Evolutionary conservation across 1,284 basidiomycete species (phyloP).

Genomic region (Phylloboletellus chloephorus): DNA sequence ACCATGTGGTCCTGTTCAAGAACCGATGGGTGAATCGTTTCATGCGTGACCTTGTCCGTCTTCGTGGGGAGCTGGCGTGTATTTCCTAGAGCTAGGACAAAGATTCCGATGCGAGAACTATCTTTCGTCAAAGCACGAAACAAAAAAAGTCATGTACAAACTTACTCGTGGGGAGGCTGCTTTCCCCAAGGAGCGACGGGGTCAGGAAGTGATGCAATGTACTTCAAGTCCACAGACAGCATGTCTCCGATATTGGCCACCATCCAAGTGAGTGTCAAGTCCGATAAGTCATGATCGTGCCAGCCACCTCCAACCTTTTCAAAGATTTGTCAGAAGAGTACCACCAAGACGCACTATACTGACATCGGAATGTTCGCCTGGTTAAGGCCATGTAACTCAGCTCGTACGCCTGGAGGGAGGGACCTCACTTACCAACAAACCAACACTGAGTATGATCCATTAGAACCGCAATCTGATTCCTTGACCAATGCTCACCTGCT

Average conservation of each 20-base stretch:
- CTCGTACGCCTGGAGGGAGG: neutral
- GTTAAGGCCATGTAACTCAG: constrained; percentile 2
- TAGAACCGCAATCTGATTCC: constrained; percentile 1
- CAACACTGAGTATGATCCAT: constrained; percentile 44
- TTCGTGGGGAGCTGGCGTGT: constrained; percentile 46
- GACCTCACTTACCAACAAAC: constrained; percentile 50
- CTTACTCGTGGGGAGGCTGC: constrained; percentile 57
- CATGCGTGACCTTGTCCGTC: constrained; percentile 46
- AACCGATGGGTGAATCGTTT: constrained; percentile 59
- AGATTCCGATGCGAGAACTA: constrained; percentile 53
- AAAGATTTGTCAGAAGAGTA: constrained; percentile 3
- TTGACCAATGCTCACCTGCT: constrained; percentile 42
- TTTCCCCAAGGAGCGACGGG: constrained; percentile 57
- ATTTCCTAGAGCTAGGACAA: constrained; percentile 38
- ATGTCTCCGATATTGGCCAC: constrained; percentile 51
- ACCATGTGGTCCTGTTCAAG: constrained; percentile 39
- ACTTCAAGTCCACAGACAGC: constrained; percentile 51
- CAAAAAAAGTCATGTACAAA: neutral
- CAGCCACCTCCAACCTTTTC: constrained; percentile 64
- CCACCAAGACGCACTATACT: constrained; percentile 12
- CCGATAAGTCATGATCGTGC: constrained; percentile 59
- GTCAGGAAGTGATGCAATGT: constrained; percentile 44
- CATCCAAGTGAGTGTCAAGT: constrained; percentile 65
- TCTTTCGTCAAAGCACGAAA: constrained; percentile 6
- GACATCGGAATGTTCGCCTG: constrained; percentile 62